Evolutionary conservation across 768 basidiomycete species (phyloP).

Genomic region (Pisolithus sp.): DNA sequence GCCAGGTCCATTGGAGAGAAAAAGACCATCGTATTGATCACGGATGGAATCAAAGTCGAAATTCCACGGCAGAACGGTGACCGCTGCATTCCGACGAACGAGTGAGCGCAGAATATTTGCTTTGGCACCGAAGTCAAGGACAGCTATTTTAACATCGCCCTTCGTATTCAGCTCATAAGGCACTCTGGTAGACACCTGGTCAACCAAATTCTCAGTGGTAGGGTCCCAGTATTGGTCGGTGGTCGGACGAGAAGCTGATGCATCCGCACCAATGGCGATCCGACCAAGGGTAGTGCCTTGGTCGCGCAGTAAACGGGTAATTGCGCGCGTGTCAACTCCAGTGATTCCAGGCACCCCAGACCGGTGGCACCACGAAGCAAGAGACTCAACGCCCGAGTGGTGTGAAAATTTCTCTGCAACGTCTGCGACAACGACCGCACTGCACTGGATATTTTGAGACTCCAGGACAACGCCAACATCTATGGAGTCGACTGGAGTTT

Average conservation of each 20-base stretch:
- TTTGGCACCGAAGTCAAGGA: constrained; percentile 96
- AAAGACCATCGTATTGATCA: constrained; percentile 89
- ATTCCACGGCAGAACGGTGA: constrained; percentile 97
- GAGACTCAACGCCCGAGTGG: constrained; percentile 87
- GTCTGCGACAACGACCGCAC: constrained; percentile 89
- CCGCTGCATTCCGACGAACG: constrained; percentile 82
- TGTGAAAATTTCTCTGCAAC: constrained; percentile 95
- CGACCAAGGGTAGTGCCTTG: constrained; percentile 96
- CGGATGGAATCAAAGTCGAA: constrained; percentile 91
- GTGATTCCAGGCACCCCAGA: constrained; percentile 89
- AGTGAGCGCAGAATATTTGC: constrained; percentile 95
- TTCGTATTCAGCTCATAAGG: constrained; percentile 81
- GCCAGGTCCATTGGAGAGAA: constrained; percentile 95
- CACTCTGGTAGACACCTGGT: constrained; percentile 80
- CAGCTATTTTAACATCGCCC: constrained; percentile 88
- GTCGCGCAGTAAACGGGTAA: constrained; percentile 88
- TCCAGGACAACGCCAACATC: constrained; percentile 89
- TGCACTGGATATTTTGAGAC: constrained; percentile 83
- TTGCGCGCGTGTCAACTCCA: constrained; percentile 95
- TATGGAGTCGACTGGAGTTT: constrained; percentile 58
- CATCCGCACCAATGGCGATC: constrained; percentile 76
- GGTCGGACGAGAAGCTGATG: constrained; percentile 50
- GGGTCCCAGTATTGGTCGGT: constrained; percentile 90
- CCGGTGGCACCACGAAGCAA: constrained; percentile 89
- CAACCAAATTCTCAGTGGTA: constrained; percentile 85